Percentiles rank a stretch among this genome's conserved stretches.
phyloP scores from a whole-genome alignment of 371 early-diverging fungal species.

The Circinella umbellata region DNA sequence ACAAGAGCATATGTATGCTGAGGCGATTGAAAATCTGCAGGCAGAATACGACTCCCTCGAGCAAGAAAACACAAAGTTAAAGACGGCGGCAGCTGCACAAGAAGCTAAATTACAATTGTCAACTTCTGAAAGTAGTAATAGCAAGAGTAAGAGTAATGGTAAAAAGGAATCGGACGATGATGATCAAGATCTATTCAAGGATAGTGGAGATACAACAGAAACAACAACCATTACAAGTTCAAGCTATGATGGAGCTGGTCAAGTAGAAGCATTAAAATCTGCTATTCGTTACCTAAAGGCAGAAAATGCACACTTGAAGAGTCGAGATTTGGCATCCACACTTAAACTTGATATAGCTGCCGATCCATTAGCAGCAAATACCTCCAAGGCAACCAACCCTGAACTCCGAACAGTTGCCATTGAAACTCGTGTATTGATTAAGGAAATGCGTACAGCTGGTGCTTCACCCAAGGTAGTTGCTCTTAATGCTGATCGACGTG shows the following conservation, averaged over 20 bases:
- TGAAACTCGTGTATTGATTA: constrained; percentile 42
- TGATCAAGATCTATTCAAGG: not conserved
- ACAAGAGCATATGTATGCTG: constrained; percentile 73
- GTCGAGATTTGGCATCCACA: constrained; percentile 49
- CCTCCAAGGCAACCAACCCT: constrained; percentile 1
- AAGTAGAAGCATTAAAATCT: constrained; percentile 70
- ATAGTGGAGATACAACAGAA: not conserved
- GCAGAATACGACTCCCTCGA: constrained; percentile 72
- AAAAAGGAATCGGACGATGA: not conserved
- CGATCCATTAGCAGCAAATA: constrained; percentile 10
- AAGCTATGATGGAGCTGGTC: not conserved
- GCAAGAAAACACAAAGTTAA: constrained; percentile 65
- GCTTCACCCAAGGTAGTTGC: constrained; percentile 63
- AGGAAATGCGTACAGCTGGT: constrained; percentile 54
- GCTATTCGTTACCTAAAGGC: constrained; percentile 77
- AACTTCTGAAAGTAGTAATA: constrained; percentile 24
- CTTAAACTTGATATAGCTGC: constrained; percentile 37
- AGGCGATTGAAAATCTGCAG: constrained; percentile 76
- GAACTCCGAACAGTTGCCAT: constrained; percentile 33
- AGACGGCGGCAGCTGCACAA: constrained; percentile 51
- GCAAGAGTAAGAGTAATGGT: not conserved
- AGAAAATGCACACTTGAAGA: constrained; percentile 83
- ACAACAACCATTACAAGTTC: too few species aligned
- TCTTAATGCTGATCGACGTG: constrained; percentile 34
- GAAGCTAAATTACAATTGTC: constrained; percentile 47